phyloP scores from a whole-genome alignment of 306 rosid species.

The Cucumis melo region DNA sequence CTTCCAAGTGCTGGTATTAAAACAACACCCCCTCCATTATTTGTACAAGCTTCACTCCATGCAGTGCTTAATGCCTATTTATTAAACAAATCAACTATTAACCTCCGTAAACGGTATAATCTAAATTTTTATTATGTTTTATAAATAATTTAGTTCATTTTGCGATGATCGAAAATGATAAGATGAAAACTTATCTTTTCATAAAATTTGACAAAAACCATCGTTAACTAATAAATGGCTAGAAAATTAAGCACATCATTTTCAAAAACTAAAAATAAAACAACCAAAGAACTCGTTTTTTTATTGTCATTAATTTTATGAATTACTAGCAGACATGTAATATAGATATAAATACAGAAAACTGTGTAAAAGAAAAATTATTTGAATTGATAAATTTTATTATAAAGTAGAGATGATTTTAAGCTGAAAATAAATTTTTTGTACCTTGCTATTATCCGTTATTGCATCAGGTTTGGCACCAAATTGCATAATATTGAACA shows the following conservation, averaged over 20 bases:
- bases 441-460: conserved; percentile 19
- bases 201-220: too few relatives aligned
- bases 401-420: not conserved
- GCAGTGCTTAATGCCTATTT: conserved; percentile 9
- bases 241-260: too few relatives aligned
- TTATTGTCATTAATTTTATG: not conserved
- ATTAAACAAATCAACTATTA: not conserved
- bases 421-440: not conserved
- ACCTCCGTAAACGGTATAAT: too few relatives aligned
- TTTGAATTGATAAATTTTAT: not conserved
- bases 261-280: too few relatives aligned
- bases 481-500: conserved; percentile 1
- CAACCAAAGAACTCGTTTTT: too few relatives aligned
- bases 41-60: conserved; percentile 19
- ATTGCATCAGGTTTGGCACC: conserved; percentile 15
- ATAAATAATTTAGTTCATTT: too few relatives aligned
- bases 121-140: too few relatives aligned
- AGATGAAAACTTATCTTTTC: too few relatives aligned
- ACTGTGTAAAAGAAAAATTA: too few relatives aligned
- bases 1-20: conserved; percentile 12
- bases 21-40: not conserved
- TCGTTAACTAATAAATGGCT: too few relatives aligned
- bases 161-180: too few relatives aligned
- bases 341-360: too few relatives aligned
- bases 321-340: not conserved